phyloP scores from a whole-genome alignment of 192 early-diverging fungal species.

The Backusella psychrophila region DNA sequence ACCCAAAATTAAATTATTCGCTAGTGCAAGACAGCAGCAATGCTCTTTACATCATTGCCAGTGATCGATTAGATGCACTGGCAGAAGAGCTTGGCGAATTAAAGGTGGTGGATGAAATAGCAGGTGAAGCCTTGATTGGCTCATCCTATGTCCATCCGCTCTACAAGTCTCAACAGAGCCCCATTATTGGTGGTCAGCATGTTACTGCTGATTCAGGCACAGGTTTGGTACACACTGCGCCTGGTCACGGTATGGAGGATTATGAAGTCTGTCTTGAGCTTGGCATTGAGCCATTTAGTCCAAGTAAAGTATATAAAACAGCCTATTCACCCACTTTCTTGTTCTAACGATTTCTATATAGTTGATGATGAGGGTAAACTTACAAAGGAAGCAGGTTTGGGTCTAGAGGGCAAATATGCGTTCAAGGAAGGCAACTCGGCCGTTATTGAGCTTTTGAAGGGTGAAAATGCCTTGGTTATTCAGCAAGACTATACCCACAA shows the following conservation, averaged over 20 bases:
- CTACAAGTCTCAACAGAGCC: slow-evolving; percentile 35
- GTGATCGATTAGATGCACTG: slow-evolving; percentile 43
- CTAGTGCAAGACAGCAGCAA: slow-evolving; percentile 33
- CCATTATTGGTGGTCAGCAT: slow-evolving; percentile 63
- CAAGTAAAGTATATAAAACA: slow-evolving; percentile 37
- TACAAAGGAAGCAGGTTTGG: slow-evolving; percentile 62
- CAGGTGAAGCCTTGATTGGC: slow-evolving; percentile 52
- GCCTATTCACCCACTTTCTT: background rate
- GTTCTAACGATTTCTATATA: background rate
- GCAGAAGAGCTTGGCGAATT: slow-evolving; percentile 26
- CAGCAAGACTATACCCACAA: slow-evolving; percentile 61
- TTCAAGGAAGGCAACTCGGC: slow-evolving; percentile 56
- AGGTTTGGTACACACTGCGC: slow-evolving; percentile 81
- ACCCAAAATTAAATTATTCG: slow-evolving; percentile 62
- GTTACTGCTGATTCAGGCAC: slow-evolving; percentile 73
- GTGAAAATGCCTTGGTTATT: slow-evolving; percentile 41
- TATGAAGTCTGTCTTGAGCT: slow-evolving; percentile 59
- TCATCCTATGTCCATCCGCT: slow-evolving; percentile 57
- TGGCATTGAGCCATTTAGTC: slow-evolving; percentile 62
- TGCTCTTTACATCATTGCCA: slow-evolving; percentile 40
- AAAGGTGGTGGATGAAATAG: slow-evolving; percentile 17
- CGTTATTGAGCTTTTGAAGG: slow-evolving; percentile 53
- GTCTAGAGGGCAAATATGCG: slow-evolving; percentile 58
- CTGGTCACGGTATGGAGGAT: slow-evolving; percentile 83
- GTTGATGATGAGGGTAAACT: slow-evolving; percentile 70